Evolutionary conservation across 1,284 basidiomycete species (phyloP).

Genomic region (Exsudoporus floridanus): DNA sequence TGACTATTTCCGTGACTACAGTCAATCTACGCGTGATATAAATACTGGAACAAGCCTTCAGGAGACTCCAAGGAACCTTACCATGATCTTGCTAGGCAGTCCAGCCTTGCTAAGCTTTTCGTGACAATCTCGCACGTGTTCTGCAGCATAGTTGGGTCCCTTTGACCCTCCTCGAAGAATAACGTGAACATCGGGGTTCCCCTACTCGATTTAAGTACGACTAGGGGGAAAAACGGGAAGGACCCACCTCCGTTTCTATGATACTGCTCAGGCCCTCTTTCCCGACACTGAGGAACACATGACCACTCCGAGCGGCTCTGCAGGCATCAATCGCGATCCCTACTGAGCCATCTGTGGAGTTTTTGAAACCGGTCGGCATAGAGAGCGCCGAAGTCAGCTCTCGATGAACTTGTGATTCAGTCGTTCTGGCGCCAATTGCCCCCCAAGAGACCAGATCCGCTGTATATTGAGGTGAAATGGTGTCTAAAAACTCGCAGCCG

Average conservation of each 20-base stretch:
- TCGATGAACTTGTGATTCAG: constrained; percentile 95
- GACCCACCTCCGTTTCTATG: constrained; percentile 76
- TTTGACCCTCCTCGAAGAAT: constrained; percentile 86
- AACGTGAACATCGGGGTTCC: constrained; percentile 87
- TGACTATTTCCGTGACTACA: constrained; percentile 94
- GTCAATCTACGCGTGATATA: constrained; percentile 61
- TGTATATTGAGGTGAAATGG: constrained; percentile 90
- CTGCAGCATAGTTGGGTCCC: constrained; percentile 83
- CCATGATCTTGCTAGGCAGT: constrained; percentile 82
- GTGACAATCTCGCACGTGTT: constrained; percentile 76
- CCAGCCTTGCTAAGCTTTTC: constrained; percentile 79
- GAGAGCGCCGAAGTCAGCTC: constrained; percentile 82
- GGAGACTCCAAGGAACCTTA: constrained; percentile 35
- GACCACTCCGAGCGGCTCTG: constrained; percentile 80
- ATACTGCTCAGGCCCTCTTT: constrained; percentile 92
- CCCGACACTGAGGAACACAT: constrained; percentile 91
- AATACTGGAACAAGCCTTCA: neutral
- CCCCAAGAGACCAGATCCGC: constrained; percentile 97
- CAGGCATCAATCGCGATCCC: constrained; percentile 90
- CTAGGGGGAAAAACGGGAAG: neutral
- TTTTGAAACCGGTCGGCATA: constrained; percentile 87
- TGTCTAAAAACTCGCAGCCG: constrained; percentile 88
- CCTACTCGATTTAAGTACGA: constrained; percentile 43
- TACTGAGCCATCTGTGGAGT: constrained; percentile 74
- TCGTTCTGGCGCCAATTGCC: constrained; percentile 94